Evolutionary conservation across 2,329 filamentous ascomycete species (phyloP).

Genomic region (Colletotrichum zoysiae): DNA sequence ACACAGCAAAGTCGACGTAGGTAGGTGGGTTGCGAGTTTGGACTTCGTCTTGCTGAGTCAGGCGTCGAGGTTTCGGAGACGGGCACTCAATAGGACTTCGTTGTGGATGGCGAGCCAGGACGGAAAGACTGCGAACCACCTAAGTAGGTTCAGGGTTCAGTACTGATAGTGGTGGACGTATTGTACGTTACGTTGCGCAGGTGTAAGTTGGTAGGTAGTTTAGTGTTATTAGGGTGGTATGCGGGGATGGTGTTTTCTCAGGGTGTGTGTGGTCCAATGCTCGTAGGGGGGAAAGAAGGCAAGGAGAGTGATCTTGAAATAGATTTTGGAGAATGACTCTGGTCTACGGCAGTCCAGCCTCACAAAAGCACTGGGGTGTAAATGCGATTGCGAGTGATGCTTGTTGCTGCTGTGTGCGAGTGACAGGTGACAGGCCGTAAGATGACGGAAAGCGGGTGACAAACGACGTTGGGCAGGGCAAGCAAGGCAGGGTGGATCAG

Average conservation of each 20-base stretch:
- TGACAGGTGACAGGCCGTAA: background rate
- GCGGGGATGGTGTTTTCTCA: constrained; percentile 26
- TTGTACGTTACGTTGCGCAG: constrained; percentile 4
- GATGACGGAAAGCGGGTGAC: background rate
- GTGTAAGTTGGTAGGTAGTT: background rate
- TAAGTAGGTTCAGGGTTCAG: constrained; percentile 6
- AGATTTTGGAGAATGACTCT: background rate
- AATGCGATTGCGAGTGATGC: background rate
- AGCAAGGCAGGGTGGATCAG: constrained; percentile 15
- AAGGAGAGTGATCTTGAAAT: background rate
- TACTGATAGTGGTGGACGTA: constrained; percentile 19
- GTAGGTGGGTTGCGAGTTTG: constrained; percentile 6
- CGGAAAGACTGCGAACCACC: background rate
- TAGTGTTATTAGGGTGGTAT: constrained; percentile 7
- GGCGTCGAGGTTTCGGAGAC: constrained; percentile 13
- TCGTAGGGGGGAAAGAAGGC: background rate
- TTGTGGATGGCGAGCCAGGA: constrained; percentile 29
- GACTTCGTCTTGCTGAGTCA: constrained; percentile 30
- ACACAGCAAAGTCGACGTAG: background rate
- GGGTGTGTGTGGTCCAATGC: background rate
- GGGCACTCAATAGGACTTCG: constrained; percentile 35
- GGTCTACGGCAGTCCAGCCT: background rate
- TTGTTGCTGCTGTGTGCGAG: background rate
- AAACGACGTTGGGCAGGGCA: constrained; percentile 7
- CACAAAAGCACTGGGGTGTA: background rate